Conservation (phyloP, 352 stramenopile species). For the Pythium apleroticum region DNA sequence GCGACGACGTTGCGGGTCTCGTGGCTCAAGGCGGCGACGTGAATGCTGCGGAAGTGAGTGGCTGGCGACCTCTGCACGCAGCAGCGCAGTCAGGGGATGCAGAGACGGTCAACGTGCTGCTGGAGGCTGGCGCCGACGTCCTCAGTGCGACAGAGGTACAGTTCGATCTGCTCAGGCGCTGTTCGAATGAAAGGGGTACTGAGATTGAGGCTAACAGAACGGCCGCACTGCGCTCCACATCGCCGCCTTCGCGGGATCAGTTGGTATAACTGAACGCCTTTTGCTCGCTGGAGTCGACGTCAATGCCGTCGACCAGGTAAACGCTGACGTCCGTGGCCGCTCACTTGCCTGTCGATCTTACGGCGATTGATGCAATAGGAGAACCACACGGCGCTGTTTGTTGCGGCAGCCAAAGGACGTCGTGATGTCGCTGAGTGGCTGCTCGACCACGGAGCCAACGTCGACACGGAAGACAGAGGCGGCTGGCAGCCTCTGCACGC, state of each 20-base stretch:
- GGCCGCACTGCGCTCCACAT: not conserved
- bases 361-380: not conserved
- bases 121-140: not conserved
- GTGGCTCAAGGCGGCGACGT: not conserved
- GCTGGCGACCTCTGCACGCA: not conserved
- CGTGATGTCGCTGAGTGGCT: not conserved
- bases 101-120: not conserved
- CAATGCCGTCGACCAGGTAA: not conserved
- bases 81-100: not conserved
- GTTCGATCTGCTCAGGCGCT: no score
- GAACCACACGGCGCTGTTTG: not conserved
- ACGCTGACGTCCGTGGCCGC: no score
- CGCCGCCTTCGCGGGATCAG: not conserved
- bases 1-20: not conserved
- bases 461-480: not conserved
- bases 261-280: not conserved
- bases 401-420: not conserved
- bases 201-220: no score
- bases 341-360: not conserved
- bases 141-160: not conserved
- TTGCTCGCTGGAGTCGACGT: not conserved
- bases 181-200: no score
- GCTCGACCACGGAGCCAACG: not conserved
- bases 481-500: not conserved
- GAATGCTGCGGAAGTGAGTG: not conserved